Evolutionary conservation across 176 grass and related monocot genomes (phyloP).

Genomic region (Cymbopogon citratus): DNA sequence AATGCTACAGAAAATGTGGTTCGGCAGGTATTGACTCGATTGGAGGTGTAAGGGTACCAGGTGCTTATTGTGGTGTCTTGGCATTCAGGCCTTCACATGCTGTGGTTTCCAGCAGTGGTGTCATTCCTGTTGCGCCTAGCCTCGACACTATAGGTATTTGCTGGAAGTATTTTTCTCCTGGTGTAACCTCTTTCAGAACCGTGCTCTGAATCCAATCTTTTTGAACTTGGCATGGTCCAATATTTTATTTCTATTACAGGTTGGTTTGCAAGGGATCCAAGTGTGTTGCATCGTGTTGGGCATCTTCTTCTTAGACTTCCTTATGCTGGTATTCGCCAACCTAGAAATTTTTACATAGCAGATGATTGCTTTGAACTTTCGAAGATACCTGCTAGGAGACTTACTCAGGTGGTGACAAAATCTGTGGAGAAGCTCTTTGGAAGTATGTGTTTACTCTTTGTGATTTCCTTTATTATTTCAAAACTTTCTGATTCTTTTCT

Average conservation of each 20-base stretch:
- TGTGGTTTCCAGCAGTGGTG: conserved; percentile 57
- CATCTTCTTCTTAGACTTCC: conserved; percentile 74
- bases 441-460: conserved; percentile 59
- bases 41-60: conserved; percentile 93
- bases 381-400: conserved; percentile 72
- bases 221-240: not conserved
- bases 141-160: conserved; percentile 82
- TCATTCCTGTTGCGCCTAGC: conserved; percentile 87
- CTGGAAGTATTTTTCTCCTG: not conserved
- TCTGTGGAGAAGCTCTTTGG: conserved; percentile 91
- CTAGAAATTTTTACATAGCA: conserved; percentile 74
- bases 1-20: conserved; percentile 1
- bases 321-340: conserved; percentile 63
- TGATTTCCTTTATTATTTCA: conserved; percentile 3
- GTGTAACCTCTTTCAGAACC: not conserved
- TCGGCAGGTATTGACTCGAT: conserved; percentile 69
- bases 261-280: conserved; percentile 84
- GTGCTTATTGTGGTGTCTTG: conserved; percentile 78
- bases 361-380: conserved; percentile 90
- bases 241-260: conserved; percentile 43
- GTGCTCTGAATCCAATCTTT: not conserved
- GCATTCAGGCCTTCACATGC: conserved; percentile 83
- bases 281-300: conserved; percentile 73
- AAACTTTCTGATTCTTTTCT: not conserved
- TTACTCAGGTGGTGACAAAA: conserved; percentile 83